phyloP scores from a whole-genome alignment of 805 yeast genomes.

The Komagataella phaffii region DNA sequence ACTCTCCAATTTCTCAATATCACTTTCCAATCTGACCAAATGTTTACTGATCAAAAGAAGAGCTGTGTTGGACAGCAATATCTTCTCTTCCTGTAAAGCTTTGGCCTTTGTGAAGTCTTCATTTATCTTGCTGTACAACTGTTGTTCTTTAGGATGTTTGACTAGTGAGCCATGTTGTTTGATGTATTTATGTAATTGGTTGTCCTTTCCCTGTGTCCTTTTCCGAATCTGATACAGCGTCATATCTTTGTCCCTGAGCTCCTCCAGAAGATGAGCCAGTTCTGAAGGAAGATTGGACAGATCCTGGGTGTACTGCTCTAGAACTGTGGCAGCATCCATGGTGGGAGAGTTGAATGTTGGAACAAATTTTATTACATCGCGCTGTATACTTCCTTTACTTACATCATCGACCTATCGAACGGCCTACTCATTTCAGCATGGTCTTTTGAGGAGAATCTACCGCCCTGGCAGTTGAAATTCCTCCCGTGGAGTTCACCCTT shows the following conservation, averaged over 20 bases:
- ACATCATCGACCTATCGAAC: not conserved
- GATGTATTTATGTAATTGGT: conserved; percentile 72
- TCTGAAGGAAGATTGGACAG: conserved; percentile 81
- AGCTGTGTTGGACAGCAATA: conserved; percentile 71
- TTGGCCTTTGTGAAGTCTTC: conserved; percentile 52
- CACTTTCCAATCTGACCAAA: conserved; percentile 56
- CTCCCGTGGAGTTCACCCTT: not conserved
- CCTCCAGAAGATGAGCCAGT: conserved; percentile 66
- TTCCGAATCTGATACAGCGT: conserved; percentile 52
- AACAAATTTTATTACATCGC: not conserved
- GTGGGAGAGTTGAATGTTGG: not conserved
- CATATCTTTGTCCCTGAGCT: conserved; percentile 57
- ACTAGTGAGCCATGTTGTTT: conserved; percentile 71
- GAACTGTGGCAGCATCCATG: conserved; percentile 85
- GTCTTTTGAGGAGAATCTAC: not conserved
- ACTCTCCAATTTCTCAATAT: conserved; percentile 58
- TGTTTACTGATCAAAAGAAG: conserved; percentile 68
- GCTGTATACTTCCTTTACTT: not conserved
- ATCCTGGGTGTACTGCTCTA: conserved; percentile 51
- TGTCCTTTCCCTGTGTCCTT: conserved; percentile 57
- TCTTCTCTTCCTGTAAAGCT: conserved; percentile 64
- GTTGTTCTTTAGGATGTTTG: conserved; percentile 72
- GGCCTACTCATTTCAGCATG: not conserved
- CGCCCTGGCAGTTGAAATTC: not conserved
- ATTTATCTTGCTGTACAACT: conserved; percentile 47